Percentiles rank a stretch among this genome's conserved stretches.
phyloP scores from a whole-genome alignment of 2,329 filamentous ascomycete species.

The Neospermospora avenae region DNA sequence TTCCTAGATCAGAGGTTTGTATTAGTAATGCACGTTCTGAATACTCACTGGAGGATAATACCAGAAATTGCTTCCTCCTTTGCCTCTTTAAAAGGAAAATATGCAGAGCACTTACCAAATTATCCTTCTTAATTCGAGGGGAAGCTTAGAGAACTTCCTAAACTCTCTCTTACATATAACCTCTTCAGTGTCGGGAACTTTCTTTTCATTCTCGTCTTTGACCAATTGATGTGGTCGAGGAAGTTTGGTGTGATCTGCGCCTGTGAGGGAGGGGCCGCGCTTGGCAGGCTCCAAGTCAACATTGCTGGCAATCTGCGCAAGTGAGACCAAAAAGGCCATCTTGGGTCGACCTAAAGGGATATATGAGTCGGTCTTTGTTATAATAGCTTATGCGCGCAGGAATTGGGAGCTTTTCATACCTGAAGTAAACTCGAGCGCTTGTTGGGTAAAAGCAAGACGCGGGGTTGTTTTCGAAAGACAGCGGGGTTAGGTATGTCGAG shows the following conservation, averaged over 20 bases:
- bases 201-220: neutral
- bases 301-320: neutral
- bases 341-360: neutral
- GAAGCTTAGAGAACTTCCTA: neutral
- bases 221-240: neutral
- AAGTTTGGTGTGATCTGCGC: neutral
- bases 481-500: neutral
- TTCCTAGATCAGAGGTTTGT: neutral
- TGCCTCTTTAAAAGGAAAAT: too few species aligned
- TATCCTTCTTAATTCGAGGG: neutral
- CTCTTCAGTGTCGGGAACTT: neutral
- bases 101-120: neutral
- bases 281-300: neutral
- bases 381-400: neutral
- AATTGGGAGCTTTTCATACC: neutral
- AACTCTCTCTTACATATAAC: neutral
- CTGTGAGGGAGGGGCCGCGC: neutral
- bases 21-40: neutral
- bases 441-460: neutral
- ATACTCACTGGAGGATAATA: too few species aligned
- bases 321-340: neutral
- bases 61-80: neutral
- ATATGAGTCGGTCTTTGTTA: neutral
- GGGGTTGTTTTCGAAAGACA: neutral
- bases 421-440: neutral